Conservation (phyloP, 2,329 filamentous ascomycete genomes). For the Emergomyces africanus region DNA sequence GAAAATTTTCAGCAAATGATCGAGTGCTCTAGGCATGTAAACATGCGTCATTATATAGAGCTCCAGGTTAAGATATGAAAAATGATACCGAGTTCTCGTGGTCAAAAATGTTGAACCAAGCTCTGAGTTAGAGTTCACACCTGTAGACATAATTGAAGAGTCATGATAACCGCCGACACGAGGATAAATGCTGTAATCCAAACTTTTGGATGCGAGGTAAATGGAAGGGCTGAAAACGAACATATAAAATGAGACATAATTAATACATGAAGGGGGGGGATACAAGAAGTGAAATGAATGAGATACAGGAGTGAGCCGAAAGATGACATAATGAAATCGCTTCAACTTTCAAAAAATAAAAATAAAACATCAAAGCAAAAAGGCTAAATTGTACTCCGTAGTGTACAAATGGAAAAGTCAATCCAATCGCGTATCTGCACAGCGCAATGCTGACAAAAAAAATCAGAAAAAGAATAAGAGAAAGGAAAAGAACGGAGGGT, state of each 20-base stretch:
- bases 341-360: background rate
- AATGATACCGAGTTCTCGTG: background rate
- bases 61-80: background rate
- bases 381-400: background rate
- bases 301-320: background rate
- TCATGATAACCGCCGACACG: background rate
- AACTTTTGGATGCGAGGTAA: background rate
- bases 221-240: background rate
- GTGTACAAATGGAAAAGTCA: background rate
- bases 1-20: background rate
- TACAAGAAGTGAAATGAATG: background rate
- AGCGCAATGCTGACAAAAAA: too few relatives aligned
- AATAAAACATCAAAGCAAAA: background rate
- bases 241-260: background rate
- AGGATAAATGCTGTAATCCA: background rate
- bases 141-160: background rate
- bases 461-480: background rate
- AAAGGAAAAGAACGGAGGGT: background rate
- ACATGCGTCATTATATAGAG: background rate
- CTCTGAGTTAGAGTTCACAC: background rate
- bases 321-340: background rate
- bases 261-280: background rate
- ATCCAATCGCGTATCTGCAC: background rate
- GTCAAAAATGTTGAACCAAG: background rate
- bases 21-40: background rate